Percentiles rank a stretch among this genome's conserved stretches.
phyloP scores from a whole-genome alignment of 768 basidiomycete genomes.

The Xanthoconium stramineum region DNA sequence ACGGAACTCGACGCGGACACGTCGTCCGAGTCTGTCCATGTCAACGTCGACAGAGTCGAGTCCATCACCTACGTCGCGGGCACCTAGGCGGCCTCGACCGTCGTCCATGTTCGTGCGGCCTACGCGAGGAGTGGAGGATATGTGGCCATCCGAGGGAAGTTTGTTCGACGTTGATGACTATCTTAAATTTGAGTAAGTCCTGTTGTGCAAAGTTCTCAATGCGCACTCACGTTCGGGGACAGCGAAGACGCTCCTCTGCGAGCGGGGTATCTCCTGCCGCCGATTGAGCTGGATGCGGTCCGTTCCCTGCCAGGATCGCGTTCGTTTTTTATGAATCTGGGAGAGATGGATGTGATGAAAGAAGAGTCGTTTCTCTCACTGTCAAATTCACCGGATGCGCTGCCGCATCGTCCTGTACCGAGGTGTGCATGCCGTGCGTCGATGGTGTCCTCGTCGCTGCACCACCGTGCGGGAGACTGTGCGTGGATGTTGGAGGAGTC shows the following conservation, averaged over 20 bases:
- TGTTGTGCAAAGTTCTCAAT: neutral
- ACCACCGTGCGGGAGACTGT: constrained; percentile 26
- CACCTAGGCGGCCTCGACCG: constrained; percentile 8
- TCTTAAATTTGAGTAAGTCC: constrained; percentile 15
- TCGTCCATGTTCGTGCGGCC: constrained; percentile 16
- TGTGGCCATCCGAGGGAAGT: constrained; percentile 2
- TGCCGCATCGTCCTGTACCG: constrained; percentile 19
- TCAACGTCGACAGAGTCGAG: constrained; percentile 5
- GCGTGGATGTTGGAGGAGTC: constrained; percentile 42
- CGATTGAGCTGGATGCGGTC: constrained; percentile 37
- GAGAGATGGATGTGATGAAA: constrained; percentile 30
- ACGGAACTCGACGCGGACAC: constrained; percentile 2
- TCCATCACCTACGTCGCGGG: neutral
- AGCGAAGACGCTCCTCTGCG: constrained; percentile 7
- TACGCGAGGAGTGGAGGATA: constrained; percentile 8
- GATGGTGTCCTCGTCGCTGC: constrained; percentile 25
- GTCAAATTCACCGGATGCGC: constrained; percentile 30
- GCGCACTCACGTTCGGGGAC: neutral
- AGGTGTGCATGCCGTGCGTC: constrained; percentile 32
- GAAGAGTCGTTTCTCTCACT: constrained; percentile 46
- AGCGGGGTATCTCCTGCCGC: neutral
- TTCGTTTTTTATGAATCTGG: constrained; percentile 43
- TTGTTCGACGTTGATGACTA: constrained; percentile 1
- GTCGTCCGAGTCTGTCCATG: neutral
- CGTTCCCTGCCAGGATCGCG: constrained; percentile 39